phyloP scores from a whole-genome alignment of 805 yeast species.

The Torulaspora indica region DNA sequence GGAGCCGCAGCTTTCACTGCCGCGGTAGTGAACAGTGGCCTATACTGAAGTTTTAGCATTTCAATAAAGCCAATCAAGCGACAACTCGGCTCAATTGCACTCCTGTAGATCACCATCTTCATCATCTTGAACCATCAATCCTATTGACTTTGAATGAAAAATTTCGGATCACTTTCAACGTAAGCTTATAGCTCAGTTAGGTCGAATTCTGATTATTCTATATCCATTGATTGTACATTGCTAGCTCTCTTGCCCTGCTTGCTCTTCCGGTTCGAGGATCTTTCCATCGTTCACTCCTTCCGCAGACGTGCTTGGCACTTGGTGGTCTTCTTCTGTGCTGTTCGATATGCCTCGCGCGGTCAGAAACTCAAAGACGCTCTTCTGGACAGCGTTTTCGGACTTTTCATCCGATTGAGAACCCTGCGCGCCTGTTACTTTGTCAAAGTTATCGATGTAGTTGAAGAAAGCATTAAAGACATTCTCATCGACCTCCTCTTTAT shows the following conservation, averaged over 20 bases:
- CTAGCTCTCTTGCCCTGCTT: too few species aligned
- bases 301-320: not conserved
- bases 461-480: conserved; percentile 88
- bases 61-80: not conserved
- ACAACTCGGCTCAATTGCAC: not conserved
- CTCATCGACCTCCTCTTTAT: conserved; percentile 82
- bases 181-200: not conserved
- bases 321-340: not conserved
- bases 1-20: conserved; percentile 23
- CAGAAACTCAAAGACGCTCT: conserved; percentile 39
- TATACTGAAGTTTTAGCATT: conserved; percentile 23
- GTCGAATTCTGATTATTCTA: not conserved
- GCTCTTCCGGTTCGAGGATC: too few species aligned
- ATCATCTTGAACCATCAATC: not conserved
- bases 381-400: conserved; percentile 30
- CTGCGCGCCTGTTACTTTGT: conserved; percentile 49
- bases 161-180: conserved; percentile 7
- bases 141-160: not conserved
- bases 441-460: conserved; percentile 80
- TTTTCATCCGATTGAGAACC: conserved; percentile 36
- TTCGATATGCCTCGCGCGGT: conserved; percentile 39
- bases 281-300: not conserved
- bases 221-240: not conserved
- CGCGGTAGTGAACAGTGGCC: conserved; percentile 17
- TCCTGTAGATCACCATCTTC: not conserved